phyloP scores from a whole-genome alignment of 2,329 filamentous ascomycete species.

The Pseudogymnoascus sp. region DNA sequence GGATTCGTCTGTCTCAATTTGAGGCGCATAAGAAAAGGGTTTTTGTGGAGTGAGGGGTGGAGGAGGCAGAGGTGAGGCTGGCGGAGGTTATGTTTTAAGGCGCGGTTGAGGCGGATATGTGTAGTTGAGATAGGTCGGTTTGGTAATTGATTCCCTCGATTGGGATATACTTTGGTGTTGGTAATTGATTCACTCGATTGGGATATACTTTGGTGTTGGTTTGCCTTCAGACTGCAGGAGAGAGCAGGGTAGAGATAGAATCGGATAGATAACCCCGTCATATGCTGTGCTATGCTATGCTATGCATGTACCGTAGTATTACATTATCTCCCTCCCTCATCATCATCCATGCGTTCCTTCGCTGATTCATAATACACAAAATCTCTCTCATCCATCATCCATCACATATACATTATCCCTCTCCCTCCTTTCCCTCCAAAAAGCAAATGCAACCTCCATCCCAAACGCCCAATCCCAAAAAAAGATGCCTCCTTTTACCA shows the following conservation, averaged over 20 bases:
- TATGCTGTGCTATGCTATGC: background rate
- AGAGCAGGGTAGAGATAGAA: background rate
- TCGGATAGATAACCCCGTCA: background rate
- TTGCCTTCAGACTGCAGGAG: too few relatives aligned
- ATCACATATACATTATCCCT: background rate
- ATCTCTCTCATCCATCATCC: background rate
- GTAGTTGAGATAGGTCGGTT: too few relatives aligned
- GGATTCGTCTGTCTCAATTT: too few relatives aligned
- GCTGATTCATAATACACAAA: slow-evolving; percentile 4
- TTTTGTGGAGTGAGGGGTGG: too few relatives aligned
- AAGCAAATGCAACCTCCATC: background rate
- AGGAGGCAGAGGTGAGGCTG: too few relatives aligned
- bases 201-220: too few relatives aligned
- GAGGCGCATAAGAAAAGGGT: too few relatives aligned
- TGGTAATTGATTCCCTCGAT: too few relatives aligned
- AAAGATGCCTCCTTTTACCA: background rate
- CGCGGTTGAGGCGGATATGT: too few relatives aligned
- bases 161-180: too few relatives aligned
- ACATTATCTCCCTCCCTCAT: background rate
- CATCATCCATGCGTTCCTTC: background rate
- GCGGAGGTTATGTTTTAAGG: too few relatives aligned
- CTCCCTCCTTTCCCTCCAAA: background rate
- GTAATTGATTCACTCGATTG: too few relatives aligned
- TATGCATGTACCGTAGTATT: background rate
- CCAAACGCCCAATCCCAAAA: background rate